Evolutionary conservation across 1,139 yeast genomes (phyloP), one percentile per base, ranked within the genome.

Genomic region (Diutina catenulata): DNA sequence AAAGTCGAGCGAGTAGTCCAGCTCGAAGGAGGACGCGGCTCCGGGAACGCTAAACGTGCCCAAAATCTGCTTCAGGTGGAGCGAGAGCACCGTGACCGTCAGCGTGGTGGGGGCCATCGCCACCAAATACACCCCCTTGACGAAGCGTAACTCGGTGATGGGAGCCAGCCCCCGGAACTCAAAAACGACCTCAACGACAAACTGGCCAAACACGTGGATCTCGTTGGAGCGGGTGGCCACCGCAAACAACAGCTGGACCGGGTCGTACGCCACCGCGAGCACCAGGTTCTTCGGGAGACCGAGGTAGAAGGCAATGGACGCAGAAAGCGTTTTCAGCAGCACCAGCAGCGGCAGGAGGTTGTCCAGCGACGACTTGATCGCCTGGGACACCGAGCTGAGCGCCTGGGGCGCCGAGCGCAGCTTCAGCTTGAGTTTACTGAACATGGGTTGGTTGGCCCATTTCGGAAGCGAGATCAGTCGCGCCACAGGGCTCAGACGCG

Each of bases 1-100:
- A 86, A 94, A 93, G 56, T 88, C 97, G 47, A 91, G 57, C 0
- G 94, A 71, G 1, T 96, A 95, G 49, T 93, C 98, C 2, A 80
- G 57, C 42, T 75, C 87, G 6, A 80, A 62, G 1, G 82, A 68
- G 0, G 81, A 64, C n/a, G 87, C 70, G 5, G 72, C 63, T 1
- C 86, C 79, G 0, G 86, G 80, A 2, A 80, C 68, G 48, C 66
- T 64, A 48, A 66, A 67, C 5, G 65, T 69, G 28, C 73, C 68
- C 21, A 84, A 55, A 23, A 82, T 63, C 44, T 65, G 64, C 49
- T 80, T 76, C 6, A 80, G 62, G 43, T 76, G 76, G 26, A 88
- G 53, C 0, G 95, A 84, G 38, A 83, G 68, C 3, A 88, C 80
- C 19, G 76, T 67, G 8, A 91, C 62, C 3, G 70, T 58, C 3